Evolutionary conservation across 306 rosid species (phyloP).

Genomic region (Prunus salicina): DNA sequence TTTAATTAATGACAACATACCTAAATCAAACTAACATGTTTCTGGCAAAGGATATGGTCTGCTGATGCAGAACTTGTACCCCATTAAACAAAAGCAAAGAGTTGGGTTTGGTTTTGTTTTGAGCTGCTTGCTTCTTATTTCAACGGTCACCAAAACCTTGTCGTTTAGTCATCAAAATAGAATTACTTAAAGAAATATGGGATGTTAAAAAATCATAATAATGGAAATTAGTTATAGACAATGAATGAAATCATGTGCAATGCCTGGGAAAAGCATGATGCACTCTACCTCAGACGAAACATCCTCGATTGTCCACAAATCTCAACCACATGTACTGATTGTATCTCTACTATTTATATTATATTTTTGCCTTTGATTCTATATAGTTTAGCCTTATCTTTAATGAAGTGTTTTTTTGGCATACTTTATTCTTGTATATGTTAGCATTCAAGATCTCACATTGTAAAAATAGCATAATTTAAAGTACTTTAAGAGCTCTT

Average conservation of each 20-base stretch:
- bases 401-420: too few species aligned
- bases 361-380: not conserved
- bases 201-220: not conserved
- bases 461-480: too few species aligned
- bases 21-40: constrained; percentile 14
- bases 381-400: too few species aligned
- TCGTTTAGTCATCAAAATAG: not conserved
- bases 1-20: not conserved
- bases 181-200: not conserved
- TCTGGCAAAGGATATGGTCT: not conserved
- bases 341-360: not conserved
- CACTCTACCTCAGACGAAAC: constrained; percentile 22
- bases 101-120: not conserved
- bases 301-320: constrained; percentile 23
- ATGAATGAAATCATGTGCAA: constrained; percentile 32
- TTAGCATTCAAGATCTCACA: too few species aligned
- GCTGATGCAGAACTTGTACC: not conserved
- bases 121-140: not conserved
- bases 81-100: not conserved
- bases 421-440: too few species aligned
- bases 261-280: constrained; percentile 24
- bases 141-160: not conserved
- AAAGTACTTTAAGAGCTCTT: too few species aligned
- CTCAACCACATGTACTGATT: constrained; percentile 5
- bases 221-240: not conserved